These are phyloP conservation scores for Albizia julibrissin DNA, from an alignment of 306 rosid genomes.

Conservation along the genomic window DNA sequence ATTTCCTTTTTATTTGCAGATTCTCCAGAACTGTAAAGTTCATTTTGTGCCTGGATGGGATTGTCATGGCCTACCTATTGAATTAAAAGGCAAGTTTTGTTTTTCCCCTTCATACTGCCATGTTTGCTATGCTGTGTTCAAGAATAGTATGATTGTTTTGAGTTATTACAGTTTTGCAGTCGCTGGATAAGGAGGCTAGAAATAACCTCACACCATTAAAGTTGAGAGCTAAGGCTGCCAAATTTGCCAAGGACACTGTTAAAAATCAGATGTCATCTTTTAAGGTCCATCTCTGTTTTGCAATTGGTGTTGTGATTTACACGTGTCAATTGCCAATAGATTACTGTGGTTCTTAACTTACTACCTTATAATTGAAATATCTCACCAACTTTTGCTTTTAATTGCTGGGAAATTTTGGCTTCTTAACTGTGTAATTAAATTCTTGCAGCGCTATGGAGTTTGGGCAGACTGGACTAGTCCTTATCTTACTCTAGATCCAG, in stretches of 20 bases:
- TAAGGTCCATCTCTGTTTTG: conserved; percentile 57
- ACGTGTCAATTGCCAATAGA: not conserved
- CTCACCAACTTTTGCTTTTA: conserved; percentile 3
- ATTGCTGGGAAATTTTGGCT: conserved; percentile 12
- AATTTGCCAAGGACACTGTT: conserved; percentile 92
- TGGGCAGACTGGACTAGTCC: conserved; percentile 99
- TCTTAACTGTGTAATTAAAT: conserved; percentile 46
- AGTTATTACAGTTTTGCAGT: conserved; percentile 88
- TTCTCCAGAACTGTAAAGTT: conserved; percentile 93
- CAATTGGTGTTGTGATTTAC: conserved; percentile 17
- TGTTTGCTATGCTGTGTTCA: conserved; percentile 7
- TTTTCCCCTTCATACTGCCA: conserved; percentile 18
- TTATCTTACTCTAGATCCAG: conserved; percentile 90
- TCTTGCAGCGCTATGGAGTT: conserved; percentile 90
- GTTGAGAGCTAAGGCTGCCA: conserved; percentile 93
- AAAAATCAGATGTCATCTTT: conserved; percentile 91
- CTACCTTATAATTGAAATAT: conserved; percentile 6
- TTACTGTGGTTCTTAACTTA: not conserved
- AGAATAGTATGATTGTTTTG: conserved; percentile 37
- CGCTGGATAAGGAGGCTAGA: conserved; percentile 85
- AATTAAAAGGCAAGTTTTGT: conserved; percentile 83
- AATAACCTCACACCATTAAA: conserved; percentile 80
- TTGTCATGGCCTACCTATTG: conserved; percentile 99
- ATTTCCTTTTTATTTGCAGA: conserved; percentile 48
- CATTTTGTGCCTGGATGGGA: conserved; percentile 98